Percentiles rank a stretch among this genome's conserved stretches.
Conservation (phyloP, 2,329 filamentous ascomycete species). For the Macrophomina phaseolina region DNA sequence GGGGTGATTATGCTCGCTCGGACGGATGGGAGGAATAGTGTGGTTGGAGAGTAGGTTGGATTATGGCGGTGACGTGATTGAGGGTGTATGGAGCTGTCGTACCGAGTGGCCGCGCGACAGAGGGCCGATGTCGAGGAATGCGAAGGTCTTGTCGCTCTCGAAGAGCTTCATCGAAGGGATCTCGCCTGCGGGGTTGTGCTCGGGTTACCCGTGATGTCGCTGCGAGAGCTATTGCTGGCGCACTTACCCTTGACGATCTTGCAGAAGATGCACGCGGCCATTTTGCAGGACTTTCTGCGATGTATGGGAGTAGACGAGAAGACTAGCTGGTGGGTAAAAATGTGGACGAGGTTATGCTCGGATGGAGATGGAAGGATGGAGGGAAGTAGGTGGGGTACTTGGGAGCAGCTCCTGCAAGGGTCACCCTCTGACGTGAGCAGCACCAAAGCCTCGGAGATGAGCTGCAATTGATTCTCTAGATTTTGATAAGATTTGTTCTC, state of each 20-base stretch:
- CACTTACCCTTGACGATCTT: conserved; percentile 90
- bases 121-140: conserved; percentile 95
- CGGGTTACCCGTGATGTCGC: conserved; percentile 21
- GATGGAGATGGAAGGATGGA: conserved; percentile 7
- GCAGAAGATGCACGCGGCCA: conserved; percentile 87
- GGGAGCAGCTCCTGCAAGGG: conserved; percentile 4
- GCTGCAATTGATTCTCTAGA: conserved; percentile 2
- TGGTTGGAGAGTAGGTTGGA: neutral
- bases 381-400: conserved; percentile 21
- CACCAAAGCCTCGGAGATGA: conserved; percentile 14
- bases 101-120: conserved; percentile 89
- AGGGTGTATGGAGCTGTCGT: conserved; percentile 40
- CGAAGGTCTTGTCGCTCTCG: conserved; percentile 90
- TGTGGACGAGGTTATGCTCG: neutral
- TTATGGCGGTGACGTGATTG: neutral
- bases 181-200: conserved; percentile 66
- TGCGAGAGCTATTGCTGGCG: conserved; percentile 1
- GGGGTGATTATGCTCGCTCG: neutral
- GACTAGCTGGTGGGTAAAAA: neutral
- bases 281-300: neutral
- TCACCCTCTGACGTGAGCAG: conserved; percentile 2
- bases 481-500: conserved; percentile 1
- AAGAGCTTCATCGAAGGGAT: conserved; percentile 97
- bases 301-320: neutral
- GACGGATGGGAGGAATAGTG: neutral